Percentiles rank a stretch among this genome's conserved stretches.
phyloP scores from a whole-genome alignment of 306 rosid species.

The Begonia loranthoides region DNA sequence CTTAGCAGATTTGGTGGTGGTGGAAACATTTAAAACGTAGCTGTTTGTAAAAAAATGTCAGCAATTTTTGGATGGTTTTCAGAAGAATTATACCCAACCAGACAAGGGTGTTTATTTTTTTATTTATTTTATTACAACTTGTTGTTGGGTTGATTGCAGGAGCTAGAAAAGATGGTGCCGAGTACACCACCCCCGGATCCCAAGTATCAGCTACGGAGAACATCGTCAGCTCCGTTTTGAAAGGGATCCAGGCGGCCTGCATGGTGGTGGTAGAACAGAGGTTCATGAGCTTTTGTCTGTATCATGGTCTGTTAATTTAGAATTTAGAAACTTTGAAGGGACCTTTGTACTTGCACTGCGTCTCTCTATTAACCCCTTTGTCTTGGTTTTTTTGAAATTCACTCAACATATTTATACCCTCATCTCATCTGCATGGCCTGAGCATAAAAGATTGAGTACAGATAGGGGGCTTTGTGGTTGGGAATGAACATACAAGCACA shows the following conservation, averaged over 20 bases:
- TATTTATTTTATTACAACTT: no score
- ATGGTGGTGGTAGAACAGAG: conserved; percentile 13
- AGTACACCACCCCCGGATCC: conserved; percentile 66
- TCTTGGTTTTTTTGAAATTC: not conserved
- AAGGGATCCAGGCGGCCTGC: conserved; percentile 23
- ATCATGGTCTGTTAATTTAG: conserved; percentile 9
- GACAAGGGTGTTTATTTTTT: no score
- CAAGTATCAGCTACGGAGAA: conserved; percentile 86
- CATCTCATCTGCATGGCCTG: no score
- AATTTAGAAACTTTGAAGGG: conserved; percentile 15
- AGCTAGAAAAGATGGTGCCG: conserved; percentile 61
- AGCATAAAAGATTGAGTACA: no score
- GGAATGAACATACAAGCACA: no score
- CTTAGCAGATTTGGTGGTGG: no score
- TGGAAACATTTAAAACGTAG: no score
- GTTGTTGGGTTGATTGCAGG: conserved; percentile 37
- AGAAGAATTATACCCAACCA: no score
- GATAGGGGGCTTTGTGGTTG: no score
- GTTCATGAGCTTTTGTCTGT: conserved; percentile 7
- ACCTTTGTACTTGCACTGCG: conserved; percentile 17
- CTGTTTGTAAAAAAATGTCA: no score
- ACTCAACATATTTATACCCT: no score
- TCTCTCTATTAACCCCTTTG: not conserved
- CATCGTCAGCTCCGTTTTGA: conserved; percentile 65
- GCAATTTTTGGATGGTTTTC: no score